Percentiles rank a stretch among this genome's conserved stretches.
Evolutionary conservation across 2,329 filamentous ascomycete species (phyloP).

Genomic region (Boeremia lycopersici): DNA sequence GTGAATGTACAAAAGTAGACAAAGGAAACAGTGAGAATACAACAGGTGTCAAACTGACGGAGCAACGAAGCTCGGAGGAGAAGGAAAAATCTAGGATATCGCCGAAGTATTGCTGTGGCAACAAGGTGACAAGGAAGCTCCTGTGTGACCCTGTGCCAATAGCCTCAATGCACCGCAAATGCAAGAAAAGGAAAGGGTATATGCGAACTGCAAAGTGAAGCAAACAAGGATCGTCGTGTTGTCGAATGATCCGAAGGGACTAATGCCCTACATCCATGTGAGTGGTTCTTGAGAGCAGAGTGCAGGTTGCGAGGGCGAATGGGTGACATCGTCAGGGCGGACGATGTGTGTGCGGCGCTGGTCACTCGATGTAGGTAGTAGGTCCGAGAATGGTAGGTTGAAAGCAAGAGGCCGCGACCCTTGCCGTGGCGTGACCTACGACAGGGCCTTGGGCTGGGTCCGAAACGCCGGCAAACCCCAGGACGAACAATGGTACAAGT

Average conservation of each 20-base stretch:
- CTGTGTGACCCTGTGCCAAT: slow-evolving; percentile 20
- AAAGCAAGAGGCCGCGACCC: slow-evolving; percentile 19
- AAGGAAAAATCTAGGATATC: slow-evolving; percentile 42
- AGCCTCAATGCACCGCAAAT: slow-evolving; percentile 20
- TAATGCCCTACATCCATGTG: slow-evolving; percentile 15
- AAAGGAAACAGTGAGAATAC: slow-evolving; percentile 22
- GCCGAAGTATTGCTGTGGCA: slow-evolving; percentile 28
- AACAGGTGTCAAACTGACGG: slow-evolving; percentile 17
- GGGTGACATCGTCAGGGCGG: slow-evolving; percentile 3
- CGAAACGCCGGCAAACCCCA: slow-evolving; percentile 21
- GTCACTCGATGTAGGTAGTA: slow-evolving; percentile 14
- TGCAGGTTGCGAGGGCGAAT: background rate
- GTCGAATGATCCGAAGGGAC: slow-evolving; percentile 19
- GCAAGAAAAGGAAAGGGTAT: slow-evolving; percentile 33
- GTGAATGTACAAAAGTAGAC: slow-evolving; percentile 19
- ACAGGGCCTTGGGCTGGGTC: slow-evolving; percentile 6
- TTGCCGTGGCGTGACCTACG: slow-evolving; percentile 13
- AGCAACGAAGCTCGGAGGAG: slow-evolving; percentile 32
- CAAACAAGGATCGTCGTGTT: slow-evolving; percentile 8
- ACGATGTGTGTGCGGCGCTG: slow-evolving; percentile 11
- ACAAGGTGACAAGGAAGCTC: slow-evolving; percentile 17
- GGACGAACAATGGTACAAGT: slow-evolving; percentile 26
- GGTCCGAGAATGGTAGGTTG: slow-evolving; percentile 13
- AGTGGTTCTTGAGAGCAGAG: background rate
- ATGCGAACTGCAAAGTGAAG: slow-evolving; percentile 24